Conservation (phyloP, 768 basidiomycete genomes). For the Mycena maculata region DNA sequence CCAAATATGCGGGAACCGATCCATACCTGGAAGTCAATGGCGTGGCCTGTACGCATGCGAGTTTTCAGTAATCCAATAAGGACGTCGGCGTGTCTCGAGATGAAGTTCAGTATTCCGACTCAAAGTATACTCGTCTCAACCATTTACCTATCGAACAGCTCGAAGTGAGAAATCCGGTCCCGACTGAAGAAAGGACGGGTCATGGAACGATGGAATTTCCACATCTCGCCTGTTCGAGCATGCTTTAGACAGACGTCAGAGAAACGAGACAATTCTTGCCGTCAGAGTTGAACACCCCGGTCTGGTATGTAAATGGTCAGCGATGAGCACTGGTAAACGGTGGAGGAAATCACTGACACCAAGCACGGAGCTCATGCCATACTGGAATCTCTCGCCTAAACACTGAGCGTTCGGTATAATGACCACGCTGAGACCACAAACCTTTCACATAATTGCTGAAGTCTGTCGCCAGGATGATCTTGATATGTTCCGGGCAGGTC, state of each 20-base stretch:
- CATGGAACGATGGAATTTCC: constrained; percentile 57
- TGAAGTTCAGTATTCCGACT: no score
- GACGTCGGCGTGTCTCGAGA: constrained; percentile 60
- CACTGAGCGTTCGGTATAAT: no score
- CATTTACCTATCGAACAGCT: constrained; percentile 69
- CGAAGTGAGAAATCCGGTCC: constrained; percentile 69
- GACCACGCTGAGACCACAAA: constrained; percentile 24
- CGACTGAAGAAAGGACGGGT: constrained; percentile 74
- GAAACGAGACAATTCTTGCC: constrained; percentile 47
- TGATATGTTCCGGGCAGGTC: constrained; percentile 64
- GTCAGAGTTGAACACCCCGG: constrained; percentile 78
- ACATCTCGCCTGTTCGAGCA: constrained; percentile 53
- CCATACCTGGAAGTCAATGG: constrained; percentile 69
- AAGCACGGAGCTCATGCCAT: constrained; percentile 59
- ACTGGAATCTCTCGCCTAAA: constrained; percentile 56
- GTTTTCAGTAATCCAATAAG: constrained; percentile 58
- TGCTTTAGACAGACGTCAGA: background rate
- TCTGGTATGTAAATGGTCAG: constrained; percentile 24
- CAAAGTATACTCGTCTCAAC: no score
- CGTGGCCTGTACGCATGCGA: constrained; percentile 60
- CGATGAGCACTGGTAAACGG: background rate
- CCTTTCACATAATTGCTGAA: constrained; percentile 73
- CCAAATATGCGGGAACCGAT: background rate
- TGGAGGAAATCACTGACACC: constrained; percentile 46
- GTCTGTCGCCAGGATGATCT: constrained; percentile 66